phyloP scores from a whole-genome alignment of 148 eudicot genomes.

The Limonium bicolor region DNA sequence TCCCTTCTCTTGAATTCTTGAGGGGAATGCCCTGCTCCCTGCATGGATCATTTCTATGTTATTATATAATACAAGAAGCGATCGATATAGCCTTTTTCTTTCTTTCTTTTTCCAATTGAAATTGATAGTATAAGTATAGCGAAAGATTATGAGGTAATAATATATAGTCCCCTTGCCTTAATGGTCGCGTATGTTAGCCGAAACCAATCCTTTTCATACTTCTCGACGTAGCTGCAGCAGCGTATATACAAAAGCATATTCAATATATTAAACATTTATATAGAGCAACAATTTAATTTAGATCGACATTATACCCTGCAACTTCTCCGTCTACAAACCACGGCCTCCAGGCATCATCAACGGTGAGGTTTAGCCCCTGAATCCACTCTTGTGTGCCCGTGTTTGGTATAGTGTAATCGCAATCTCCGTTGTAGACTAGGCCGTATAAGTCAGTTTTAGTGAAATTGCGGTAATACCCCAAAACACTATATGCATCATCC shows the following conservation, averaged over 20 bases:
- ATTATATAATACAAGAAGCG: too few species aligned
- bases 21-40: slow-evolving; percentile 3
- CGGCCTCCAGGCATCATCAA: slow-evolving; percentile 1
- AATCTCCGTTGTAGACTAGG: slow-evolving; percentile 1
- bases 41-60: too few species aligned
- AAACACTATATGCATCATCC: neutral
- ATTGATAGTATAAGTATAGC: too few species aligned
- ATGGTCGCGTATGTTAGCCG: slow-evolving; percentile 11
- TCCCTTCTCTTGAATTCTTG: neutral
- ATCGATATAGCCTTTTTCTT: too few species aligned
- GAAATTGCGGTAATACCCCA: neutral
- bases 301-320: neutral
- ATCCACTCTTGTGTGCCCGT: slow-evolving; percentile 4
- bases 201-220: slow-evolving; percentile 7
- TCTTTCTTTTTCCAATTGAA: too few species aligned
- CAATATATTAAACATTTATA: neutral
- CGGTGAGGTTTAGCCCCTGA: neutral
- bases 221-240: slow-evolving; percentile 6
- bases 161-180: too few species aligned
- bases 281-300: neutral
- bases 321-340: slow-evolving; percentile 4
- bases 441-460: neutral
- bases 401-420: neutral
- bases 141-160: too few species aligned
- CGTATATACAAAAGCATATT: neutral